Evolutionary conservation across 2,329 filamentous ascomycete species (phyloP).

Genomic region (Cercospora sp.): DNA sequence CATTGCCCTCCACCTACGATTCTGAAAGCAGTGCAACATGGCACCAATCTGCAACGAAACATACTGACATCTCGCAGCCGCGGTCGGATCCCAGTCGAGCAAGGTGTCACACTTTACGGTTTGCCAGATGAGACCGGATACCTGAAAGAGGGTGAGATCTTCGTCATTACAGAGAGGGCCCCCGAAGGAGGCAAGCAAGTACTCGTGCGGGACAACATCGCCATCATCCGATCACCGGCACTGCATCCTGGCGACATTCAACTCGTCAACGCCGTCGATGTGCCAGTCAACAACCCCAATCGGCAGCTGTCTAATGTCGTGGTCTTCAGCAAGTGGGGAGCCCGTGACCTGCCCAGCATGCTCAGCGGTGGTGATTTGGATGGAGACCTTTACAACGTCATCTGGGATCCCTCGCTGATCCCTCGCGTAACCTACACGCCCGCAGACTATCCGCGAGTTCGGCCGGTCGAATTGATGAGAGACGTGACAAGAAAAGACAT

Average conservation of each 20-base stretch:
- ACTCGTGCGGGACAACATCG: conserved; percentile 48
- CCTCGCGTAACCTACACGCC: conserved; percentile 52
- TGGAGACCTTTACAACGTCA: conserved; percentile 75
- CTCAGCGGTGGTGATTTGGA: conserved; percentile 81
- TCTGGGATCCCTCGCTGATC: conserved; percentile 53
- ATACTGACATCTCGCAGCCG: neutral
- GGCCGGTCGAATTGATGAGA: conserved; percentile 60
- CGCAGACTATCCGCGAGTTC: conserved; percentile 67
- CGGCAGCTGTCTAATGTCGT: conserved; percentile 68
- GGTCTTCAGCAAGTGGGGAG: conserved; percentile 71
- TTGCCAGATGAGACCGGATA: conserved; percentile 78
- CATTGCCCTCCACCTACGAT: too few relatives aligned
- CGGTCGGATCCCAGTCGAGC: conserved; percentile 68
- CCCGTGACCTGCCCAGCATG: conserved; percentile 73
- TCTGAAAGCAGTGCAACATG: too few relatives aligned
- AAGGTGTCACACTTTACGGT: conserved; percentile 76
- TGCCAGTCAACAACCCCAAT: conserved; percentile 63
- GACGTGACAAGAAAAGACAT: conserved; percentile 66
- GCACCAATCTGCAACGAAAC: neutral
- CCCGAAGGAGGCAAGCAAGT: conserved; percentile 30
- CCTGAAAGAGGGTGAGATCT: conserved; percentile 67
- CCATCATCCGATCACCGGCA: conserved; percentile 77
- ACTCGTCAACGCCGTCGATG: conserved; percentile 58
- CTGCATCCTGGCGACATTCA: conserved; percentile 82
- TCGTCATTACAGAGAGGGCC: conserved; percentile 57